phyloP scores from a whole-genome alignment of 306 rosid genomes.

The Rubus parviflorus region DNA sequence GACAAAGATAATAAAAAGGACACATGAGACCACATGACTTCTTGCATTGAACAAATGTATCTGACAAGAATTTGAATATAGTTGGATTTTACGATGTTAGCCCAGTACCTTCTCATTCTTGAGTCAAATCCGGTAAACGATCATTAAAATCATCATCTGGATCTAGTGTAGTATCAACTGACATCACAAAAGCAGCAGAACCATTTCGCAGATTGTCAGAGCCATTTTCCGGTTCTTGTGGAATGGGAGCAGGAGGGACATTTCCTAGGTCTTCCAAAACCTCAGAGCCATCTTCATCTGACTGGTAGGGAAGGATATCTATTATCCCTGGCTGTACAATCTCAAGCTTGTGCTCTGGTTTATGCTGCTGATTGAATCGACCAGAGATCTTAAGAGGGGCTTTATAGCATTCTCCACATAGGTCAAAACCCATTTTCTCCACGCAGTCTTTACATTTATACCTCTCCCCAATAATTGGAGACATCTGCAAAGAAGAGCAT shows the following conservation, averaged over 20 bases:
- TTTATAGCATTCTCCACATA: conserved; percentile 71
- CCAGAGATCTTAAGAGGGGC: conserved; percentile 63
- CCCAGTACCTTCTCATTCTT: conserved; percentile 10
- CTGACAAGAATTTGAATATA: not conserved
- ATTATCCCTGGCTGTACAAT: conserved; percentile 1
- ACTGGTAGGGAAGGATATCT: not conserved
- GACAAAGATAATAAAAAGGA: not conserved
- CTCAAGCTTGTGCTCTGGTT: conserved; percentile 68
- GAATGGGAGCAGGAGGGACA: conserved; percentile 1
- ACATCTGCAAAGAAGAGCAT: conserved; percentile 43
- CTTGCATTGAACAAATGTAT: not conserved
- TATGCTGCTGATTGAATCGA: conserved; percentile 88
- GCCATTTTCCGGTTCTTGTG: conserved; percentile 16
- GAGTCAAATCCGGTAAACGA: not conserved
- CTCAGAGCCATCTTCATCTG: conserved; percentile 1
- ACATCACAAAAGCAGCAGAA: conserved; percentile 8
- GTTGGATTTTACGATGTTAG: not conserved
- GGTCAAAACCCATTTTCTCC: conserved; percentile 72
- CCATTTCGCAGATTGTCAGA: not conserved
- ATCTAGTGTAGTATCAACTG: not conserved
- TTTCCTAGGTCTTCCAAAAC: not conserved
- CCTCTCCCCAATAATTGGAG: conserved; percentile 74
- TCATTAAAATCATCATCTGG: conserved; percentile 1
- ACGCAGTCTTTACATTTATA: conserved; percentile 72
- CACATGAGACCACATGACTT: not conserved